A percentile compares a stretch with the other conserved stretches of the same genome.
phyloP scores from a whole-genome alignment of 78 protist genomes.

The Planoprotostelium fungivorum region DNA sequence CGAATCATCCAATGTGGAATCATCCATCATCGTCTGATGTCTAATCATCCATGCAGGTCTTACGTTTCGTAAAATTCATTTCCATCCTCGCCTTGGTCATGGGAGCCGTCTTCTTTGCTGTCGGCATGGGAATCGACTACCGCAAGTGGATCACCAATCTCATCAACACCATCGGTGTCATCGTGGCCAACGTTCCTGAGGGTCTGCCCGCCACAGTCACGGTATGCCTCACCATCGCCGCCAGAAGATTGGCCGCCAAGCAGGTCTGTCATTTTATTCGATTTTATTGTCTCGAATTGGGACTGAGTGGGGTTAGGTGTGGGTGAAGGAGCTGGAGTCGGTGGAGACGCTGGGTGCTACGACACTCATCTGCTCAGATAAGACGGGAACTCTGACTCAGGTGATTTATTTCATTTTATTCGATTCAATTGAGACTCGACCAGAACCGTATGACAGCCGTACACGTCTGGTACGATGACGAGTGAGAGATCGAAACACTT shows the following conservation, averaged over 20 bases:
- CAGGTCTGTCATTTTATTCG: not conserved
- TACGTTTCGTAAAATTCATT: slow-evolving; percentile 45
- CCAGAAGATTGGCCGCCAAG: slow-evolving; percentile 45
- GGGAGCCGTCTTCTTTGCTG: slow-evolving; percentile 29
- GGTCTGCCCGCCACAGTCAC: slow-evolving; percentile 85
- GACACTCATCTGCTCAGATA: slow-evolving; percentile 85
- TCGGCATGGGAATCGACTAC: slow-evolving; percentile 44
- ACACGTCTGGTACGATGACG: slow-evolving; percentile 67
- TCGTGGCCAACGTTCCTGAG: slow-evolving; percentile 91
- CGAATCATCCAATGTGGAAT: not conserved
- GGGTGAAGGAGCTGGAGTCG: slow-evolving; percentile 75
- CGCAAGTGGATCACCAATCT: slow-evolving; percentile 53
- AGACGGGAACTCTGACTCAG: slow-evolving; percentile 95
- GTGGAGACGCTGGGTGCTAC: slow-evolving; percentile 92
- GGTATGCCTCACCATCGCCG: slow-evolving; percentile 76
- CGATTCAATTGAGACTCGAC: too few species aligned
- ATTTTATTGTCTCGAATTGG: too few species aligned
- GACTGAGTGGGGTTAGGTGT: slow-evolving; percentile 82
- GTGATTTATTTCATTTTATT: too few species aligned
- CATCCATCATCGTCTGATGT: too few species aligned
- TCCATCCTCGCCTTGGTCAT: slow-evolving; percentile 29
- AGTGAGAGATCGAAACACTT: too few species aligned
- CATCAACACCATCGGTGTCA: slow-evolving; percentile 71
- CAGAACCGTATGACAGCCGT: slow-evolving; percentile 63
- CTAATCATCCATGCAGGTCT: not conserved